A percentile compares a stretch with the other conserved stretches of the same genome.
phyloP scores from a whole-genome alignment of 495 filamentous ascomycete species.

The Tuber microsphaerosporum region DNA sequence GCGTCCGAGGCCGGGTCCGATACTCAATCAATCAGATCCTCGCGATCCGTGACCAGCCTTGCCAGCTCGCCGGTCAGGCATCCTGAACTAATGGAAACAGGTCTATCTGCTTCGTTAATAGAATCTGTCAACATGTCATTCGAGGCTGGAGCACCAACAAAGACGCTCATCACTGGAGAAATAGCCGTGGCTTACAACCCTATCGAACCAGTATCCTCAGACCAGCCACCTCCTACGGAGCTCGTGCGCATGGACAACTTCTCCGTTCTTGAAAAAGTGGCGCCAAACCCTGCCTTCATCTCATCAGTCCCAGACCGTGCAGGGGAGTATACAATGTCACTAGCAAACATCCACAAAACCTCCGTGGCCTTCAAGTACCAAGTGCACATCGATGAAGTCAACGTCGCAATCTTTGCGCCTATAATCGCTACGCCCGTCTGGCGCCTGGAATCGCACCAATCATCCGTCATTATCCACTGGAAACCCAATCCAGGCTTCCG shows the following conservation, averaged over 20 bases:
- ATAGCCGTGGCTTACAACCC: slow-evolving; percentile 80
- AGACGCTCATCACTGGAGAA: slow-evolving; percentile 75
- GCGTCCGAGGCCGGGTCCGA: slow-evolving; percentile 63
- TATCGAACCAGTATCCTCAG: slow-evolving; percentile 48
- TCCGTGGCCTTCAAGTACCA: slow-evolving; percentile 91
- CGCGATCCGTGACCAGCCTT: slow-evolving; percentile 65
- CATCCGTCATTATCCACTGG: slow-evolving; percentile 77
- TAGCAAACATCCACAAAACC: slow-evolving; percentile 62
- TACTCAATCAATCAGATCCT: slow-evolving; percentile 84
- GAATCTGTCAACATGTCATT: slow-evolving; percentile 85
- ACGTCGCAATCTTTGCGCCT: slow-evolving; percentile 62
- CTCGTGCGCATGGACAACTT: slow-evolving; percentile 87
- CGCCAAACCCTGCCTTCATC: slow-evolving; percentile 86
- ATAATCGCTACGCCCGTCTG: slow-evolving; percentile 71
- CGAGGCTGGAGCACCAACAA: slow-evolving; percentile 62
- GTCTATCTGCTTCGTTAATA: slow-evolving; percentile 82
- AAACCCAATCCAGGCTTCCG: slow-evolving; percentile 68
- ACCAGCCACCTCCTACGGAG: slow-evolving; percentile 47
- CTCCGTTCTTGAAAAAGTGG: slow-evolving; percentile 81
- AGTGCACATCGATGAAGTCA: slow-evolving; percentile 64
- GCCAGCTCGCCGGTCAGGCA: slow-evolving; percentile 57
- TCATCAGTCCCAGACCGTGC: slow-evolving; percentile 61
- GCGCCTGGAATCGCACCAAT: slow-evolving; percentile 74
- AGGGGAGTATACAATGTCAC: slow-evolving; percentile 73
- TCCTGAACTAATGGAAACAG: slow-evolving; percentile 71